These are phyloP conservation scores for Sphenostylis stenocarpa DNA, from an alignment of 306 rosid species.

Conservation along the genomic window DNA sequence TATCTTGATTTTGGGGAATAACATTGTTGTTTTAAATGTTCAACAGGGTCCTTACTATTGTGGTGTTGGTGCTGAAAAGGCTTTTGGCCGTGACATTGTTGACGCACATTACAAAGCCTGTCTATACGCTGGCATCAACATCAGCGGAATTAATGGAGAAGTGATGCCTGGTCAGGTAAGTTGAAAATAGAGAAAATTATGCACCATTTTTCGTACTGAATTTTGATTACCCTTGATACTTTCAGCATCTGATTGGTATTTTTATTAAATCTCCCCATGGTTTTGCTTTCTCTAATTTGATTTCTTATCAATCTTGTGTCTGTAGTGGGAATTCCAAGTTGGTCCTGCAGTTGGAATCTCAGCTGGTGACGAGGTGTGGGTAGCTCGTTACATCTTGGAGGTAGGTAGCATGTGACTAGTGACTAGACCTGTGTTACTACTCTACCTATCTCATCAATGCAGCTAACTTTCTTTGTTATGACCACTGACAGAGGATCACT, in stretches of 20 bases:
- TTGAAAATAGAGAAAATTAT: neutral
- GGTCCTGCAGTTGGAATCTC: conserved; percentile 91
- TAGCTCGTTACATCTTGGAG: conserved; percentile 97
- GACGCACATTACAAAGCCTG: conserved; percentile 95
- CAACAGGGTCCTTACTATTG: conserved; percentile 93
- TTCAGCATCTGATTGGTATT: neutral
- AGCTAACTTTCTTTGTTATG: conserved; percentile 9
- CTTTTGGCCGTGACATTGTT: conserved; percentile 86
- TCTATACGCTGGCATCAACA: conserved; percentile 81
- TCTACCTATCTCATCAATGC: neutral
- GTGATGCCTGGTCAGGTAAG: conserved; percentile 97
- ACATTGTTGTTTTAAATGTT: conserved; percentile 11
- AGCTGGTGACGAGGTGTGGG: conserved; percentile 88
- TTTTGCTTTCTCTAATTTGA: neutral
- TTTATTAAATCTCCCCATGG: neutral
- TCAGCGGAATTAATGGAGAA: conserved; percentile 91
- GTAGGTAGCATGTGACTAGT: conserved; percentile 55
- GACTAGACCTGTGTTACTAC: neutral
- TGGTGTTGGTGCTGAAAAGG: conserved; percentile 80
- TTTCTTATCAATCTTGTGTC: neutral
- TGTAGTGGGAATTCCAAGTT: conserved; percentile 98
- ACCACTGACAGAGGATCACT: conserved; percentile 72
- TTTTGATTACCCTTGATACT: neutral
- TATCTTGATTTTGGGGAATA: neutral
- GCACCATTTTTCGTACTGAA: neutral